phyloP scores from a whole-genome alignment of 1,284 basidiomycete species.

The Coniferiporia sulphurascens region DNA sequence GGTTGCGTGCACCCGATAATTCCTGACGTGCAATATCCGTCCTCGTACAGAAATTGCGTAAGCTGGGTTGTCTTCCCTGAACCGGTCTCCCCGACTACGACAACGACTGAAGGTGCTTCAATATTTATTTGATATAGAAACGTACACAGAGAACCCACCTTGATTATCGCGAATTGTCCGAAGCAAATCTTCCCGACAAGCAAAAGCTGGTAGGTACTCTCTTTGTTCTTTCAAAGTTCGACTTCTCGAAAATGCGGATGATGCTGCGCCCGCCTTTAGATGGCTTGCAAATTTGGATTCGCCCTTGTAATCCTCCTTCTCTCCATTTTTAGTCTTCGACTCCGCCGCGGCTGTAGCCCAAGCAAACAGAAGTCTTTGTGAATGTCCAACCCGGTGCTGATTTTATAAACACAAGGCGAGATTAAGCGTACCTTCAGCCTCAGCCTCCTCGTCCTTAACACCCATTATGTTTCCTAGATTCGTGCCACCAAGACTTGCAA shows the following conservation, averaged over 20 bases:
- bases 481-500: conserved; percentile 90
- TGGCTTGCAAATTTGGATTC: conserved; percentile 96
- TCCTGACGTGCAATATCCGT: conserved; percentile 87
- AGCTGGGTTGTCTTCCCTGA: conserved; percentile 95
- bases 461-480: conserved; percentile 96
- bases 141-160: conserved; percentile 44
- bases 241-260: conserved; percentile 77
- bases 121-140: neutral
- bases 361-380: conserved; percentile 50
- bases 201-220: conserved; percentile 97
- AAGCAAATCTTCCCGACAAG: conserved; percentile 92
- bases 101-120: conserved; percentile 53
- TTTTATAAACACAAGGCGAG: conserved; percentile 19
- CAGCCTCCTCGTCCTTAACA: conserved; percentile 90
- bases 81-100: conserved; percentile 95
- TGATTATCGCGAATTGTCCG: conserved; percentile 92
- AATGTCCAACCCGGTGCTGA: conserved; percentile 62
- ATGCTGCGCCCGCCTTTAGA: conserved; percentile 73
- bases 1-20: conserved; percentile 96
- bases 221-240: conserved; percentile 92
- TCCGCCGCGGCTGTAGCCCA: conserved; percentile 48
- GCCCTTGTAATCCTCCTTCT: conserved; percentile 78
- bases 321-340: conserved; percentile 44
- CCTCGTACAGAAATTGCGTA: conserved; percentile 90
- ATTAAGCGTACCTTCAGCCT: conserved; percentile 66